Base-by-base conservation (phyloP, 768 basidiomycete species). In the Auriscalpium vulgare region DNA sequence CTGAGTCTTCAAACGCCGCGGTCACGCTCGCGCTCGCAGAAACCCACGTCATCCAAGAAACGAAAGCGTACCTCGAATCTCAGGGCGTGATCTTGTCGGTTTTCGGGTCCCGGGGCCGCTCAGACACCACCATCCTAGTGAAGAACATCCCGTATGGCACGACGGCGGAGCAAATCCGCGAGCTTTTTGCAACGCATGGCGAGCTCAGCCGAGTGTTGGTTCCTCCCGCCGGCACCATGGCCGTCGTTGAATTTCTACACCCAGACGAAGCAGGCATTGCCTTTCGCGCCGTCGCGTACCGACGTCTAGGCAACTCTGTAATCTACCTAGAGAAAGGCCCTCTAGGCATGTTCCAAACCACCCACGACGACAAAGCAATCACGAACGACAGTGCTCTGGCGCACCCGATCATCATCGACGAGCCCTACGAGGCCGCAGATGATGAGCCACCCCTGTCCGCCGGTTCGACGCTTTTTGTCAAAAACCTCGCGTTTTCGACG, bases 121-220 rank as follows among this genome's bases (percentile, higher is more conserved):
- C 92, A 0, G 83, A 88, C 63, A 95, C 90, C 0, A 83, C 78
- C 37, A 85, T 98, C 59, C 79, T 99, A 16, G 88, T 97, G 59
- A 98, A 98, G 74, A 98, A 98, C 71, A 92, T 99, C 47, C 95
- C 97, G 0, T 95, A 88, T 64, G 92, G 90, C 7, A 95, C 94
- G 3, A 81, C 85, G 0, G 69, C 74, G 0, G 78, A 82, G 16
- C 82, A 91, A 59, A 82, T 98, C n/a, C 80, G 80, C 21, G 85
- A 85, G 57, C 68, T 97, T 49, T 94, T 98, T 64, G 79, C 82
- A 52, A 75, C 79, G 0, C 85, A 93, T 62, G 94, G 94, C 4
- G 72, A 75, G 54, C 70, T 95, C 23, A 75, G 64, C 17, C 78
- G 88, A 10, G 79, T 97, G 8, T 70, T 97, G 4, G 80, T 97